Evolutionary conservation across 106 monocot species (phyloP).

Genomic region (Amphibolis antarctica): DNA sequence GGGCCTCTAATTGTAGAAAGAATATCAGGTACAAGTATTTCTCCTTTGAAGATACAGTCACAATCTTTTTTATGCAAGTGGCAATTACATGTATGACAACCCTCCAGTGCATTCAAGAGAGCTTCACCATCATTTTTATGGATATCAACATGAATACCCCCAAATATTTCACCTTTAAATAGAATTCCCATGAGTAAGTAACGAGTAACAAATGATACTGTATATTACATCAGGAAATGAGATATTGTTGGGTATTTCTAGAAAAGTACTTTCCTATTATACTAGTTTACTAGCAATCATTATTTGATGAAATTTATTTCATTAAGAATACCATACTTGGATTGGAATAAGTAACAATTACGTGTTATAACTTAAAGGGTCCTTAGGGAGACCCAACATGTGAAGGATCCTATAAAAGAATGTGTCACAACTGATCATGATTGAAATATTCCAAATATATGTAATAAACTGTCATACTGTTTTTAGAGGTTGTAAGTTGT

Average conservation of each 20-base stretch:
- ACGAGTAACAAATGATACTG: not conserved
- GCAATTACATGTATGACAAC: slow-evolving; percentile 27
- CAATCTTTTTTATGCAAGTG: slow-evolving; percentile 9
- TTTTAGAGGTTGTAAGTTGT: too few species aligned
- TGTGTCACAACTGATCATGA: not conserved
- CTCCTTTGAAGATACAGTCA: slow-evolving; percentile 18
- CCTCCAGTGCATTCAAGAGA: slow-evolving; percentile 49
- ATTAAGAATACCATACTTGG: too few species aligned
- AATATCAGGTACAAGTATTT: slow-evolving; percentile 41
- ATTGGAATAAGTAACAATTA: too few species aligned
- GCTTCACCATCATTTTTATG: slow-evolving; percentile 65
- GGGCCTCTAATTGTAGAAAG: slow-evolving; percentile 85
- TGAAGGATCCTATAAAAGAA: not conserved
- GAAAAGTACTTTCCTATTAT: too few species aligned
- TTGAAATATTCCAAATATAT: not conserved
- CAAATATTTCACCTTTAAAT: slow-evolving; percentile 82
- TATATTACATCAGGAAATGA: too few species aligned
- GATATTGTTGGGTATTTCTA: too few species aligned
- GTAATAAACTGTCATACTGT: too few species aligned
- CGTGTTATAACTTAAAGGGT: too few species aligned
- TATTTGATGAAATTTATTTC: too few species aligned
- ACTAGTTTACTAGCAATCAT: too few species aligned
- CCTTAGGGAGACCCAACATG: not conserved
- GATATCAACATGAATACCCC: slow-evolving; percentile 51
- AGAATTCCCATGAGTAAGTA: not conserved